Conservation (phyloP, 371 early-diverging fungal genomes). For the Coemansia sp. region DNA sequence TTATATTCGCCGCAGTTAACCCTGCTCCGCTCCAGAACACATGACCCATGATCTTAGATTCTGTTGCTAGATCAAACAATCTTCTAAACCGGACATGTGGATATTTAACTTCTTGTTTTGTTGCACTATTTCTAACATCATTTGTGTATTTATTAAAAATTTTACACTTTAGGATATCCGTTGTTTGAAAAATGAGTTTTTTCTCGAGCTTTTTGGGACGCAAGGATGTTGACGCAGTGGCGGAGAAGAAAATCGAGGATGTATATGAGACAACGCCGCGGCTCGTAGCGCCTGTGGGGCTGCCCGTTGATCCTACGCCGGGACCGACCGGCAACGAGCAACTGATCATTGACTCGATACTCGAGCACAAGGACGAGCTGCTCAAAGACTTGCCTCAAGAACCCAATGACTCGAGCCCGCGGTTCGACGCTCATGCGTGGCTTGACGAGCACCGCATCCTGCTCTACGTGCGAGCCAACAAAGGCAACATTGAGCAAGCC, state of each 20-base stretch:
- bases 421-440: slow-evolving; percentile 41
- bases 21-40: neutral
- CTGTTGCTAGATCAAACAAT: too few species aligned
- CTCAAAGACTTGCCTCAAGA: slow-evolving; percentile 41
- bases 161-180: neutral
- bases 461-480: slow-evolving; percentile 75
- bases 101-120: neutral
- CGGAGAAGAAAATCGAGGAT: neutral
- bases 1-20: neutral
- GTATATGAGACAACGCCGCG: slow-evolving; percentile 28
- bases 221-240: slow-evolving; percentile 2
- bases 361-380: slow-evolving; percentile 15
- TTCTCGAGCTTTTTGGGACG: slow-evolving; percentile 34
- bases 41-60: neutral
- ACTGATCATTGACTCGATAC: slow-evolving; percentile 16
- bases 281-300: slow-evolving; percentile 6
- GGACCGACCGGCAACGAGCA: slow-evolving; percentile 36
- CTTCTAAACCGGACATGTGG: neutral
- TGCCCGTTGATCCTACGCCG: slow-evolving; percentile 21
- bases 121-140: neutral
- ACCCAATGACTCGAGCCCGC: slow-evolving; percentile 19
- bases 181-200: slow-evolving; percentile 15
- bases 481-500: slow-evolving; percentile 67
- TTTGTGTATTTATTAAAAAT: neutral
- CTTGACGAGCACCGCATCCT: slow-evolving; percentile 57